These are phyloP conservation scores for Thelephora terrestris DNA, from an alignment of 1,284 basidiomycete genomes.

Conservation along the genomic window DNA sequence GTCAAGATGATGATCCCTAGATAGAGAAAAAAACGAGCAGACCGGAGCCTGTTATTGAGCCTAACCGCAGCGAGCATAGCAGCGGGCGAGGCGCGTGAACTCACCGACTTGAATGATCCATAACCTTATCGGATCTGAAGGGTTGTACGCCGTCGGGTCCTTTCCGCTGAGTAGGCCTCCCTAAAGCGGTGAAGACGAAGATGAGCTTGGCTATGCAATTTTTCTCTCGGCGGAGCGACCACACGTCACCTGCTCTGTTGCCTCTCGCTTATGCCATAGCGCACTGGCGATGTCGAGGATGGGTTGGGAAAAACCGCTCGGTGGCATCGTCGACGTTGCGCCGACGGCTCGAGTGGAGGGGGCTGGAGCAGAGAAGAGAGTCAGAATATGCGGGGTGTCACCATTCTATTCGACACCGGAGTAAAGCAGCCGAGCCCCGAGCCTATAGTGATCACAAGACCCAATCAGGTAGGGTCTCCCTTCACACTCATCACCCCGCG, in stretches of 20 bases:
- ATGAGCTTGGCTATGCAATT: not conserved
- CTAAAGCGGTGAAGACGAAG: constrained; percentile 22
- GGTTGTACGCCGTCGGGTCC: constrained; percentile 59
- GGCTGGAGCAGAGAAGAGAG: no score
- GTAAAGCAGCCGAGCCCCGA: no score
- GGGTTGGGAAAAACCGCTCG: constrained; percentile 15
- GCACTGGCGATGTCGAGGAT: constrained; percentile 15
- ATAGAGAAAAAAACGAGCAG: not conserved
- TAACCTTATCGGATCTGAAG: constrained; percentile 67
- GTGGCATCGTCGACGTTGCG: no score
- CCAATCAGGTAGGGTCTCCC: no score
- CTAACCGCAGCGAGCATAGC: not conserved
- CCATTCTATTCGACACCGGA: no score
- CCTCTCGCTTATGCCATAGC: constrained; percentile 15
- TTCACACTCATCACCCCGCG: no score
- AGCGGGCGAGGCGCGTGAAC: constrained; percentile 16
- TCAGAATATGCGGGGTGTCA: no score
- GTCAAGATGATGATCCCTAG: constrained; percentile 74
- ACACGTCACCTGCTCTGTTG: constrained; percentile 18
- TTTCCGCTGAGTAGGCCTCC: constrained; percentile 64
- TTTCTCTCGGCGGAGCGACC: not conserved
- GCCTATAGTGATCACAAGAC: no score
- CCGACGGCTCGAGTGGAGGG: no score
- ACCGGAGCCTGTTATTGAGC: not conserved
- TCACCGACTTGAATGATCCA: constrained; percentile 85